These are phyloP conservation scores for Penicillium waksmanii DNA, from an alignment of 495 filamentous ascomycete species.

Conservation along the genomic window DNA sequence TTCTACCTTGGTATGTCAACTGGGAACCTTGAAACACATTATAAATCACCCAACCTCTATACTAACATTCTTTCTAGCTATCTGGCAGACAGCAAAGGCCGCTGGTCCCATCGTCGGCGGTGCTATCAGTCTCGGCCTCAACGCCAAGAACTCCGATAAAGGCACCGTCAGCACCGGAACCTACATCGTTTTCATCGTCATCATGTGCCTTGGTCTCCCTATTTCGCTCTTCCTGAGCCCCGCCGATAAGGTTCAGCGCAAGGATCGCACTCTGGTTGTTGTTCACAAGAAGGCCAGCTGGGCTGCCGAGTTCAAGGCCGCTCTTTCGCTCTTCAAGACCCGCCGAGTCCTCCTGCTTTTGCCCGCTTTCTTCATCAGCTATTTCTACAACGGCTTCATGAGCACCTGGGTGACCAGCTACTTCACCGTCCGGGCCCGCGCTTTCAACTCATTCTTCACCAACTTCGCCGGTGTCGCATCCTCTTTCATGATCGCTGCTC, in stretches of 20 bases:
- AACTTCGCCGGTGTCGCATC: slow-evolving; percentile 40
- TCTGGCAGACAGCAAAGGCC: slow-evolving; percentile 41
- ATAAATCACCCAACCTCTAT: background rate
- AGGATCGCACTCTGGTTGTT: slow-evolving; percentile 32
- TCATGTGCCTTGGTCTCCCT: slow-evolving; percentile 40
- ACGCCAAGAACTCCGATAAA: slow-evolving; percentile 25
- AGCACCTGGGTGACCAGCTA: slow-evolving; percentile 39
- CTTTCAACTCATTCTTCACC: slow-evolving; percentile 41
- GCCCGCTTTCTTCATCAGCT: slow-evolving; percentile 41
- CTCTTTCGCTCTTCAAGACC: slow-evolving; percentile 28
- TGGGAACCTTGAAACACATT: background rate
- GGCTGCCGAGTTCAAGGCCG: slow-evolving; percentile 38
- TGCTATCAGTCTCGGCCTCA: slow-evolving; percentile 38
- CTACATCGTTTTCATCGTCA: slow-evolving; percentile 40
- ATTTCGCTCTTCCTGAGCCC: slow-evolving; percentile 35
- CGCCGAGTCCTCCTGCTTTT: slow-evolving; percentile 34
- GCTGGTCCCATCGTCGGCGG: slow-evolving; percentile 38
- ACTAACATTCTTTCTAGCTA: slow-evolving; percentile 19
- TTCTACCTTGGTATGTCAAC: slow-evolving; percentile 40
- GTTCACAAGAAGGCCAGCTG: slow-evolving; percentile 34
- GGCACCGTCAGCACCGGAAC: slow-evolving; percentile 34
- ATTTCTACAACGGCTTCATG: slow-evolving; percentile 41
- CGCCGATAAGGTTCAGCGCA: slow-evolving; percentile 38
- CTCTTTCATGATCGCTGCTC: slow-evolving; percentile 34
- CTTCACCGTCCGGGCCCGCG: slow-evolving; percentile 39